Base-by-base conservation (phyloP, 2,329 filamentous ascomycete species). In the Neoascochyta sp. region DNA sequence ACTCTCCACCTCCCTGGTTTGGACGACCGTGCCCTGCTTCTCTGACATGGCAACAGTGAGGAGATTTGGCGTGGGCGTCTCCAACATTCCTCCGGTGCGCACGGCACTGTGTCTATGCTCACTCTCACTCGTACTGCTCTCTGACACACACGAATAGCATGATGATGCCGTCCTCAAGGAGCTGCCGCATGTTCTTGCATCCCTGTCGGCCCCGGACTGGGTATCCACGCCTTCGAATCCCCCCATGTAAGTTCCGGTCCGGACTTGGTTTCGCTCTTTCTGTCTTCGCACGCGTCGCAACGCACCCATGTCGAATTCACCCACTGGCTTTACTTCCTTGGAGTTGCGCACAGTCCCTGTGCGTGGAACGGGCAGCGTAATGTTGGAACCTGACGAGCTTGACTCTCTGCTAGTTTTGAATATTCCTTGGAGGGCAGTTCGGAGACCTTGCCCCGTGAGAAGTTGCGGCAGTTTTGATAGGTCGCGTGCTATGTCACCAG, bases 71-170 rank as follows among this genome's bases (percentile, higher is more conserved):
- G 52, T 54, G 22, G 70, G 67, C 17, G 65, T 57, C 39, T 69
- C 68, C 10, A 76, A 67, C 23, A 69, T 72, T 50, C 78, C 75
- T 47, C 80, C 75, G 3, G 71, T 70, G 15, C 80, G 52, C 1
- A 75, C 74, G 4, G 80, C 63, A 2, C 75, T n/a, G n/a, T n/a
- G n/a, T n/a, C n/a, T 76, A 10, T 69, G 65, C 4, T 65, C 61
- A 1, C 77, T 69, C 16, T 70, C 65, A 2, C 75, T 50, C 22
- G 67, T 62, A 19, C 62, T 55, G 4, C 61, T 60, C 10, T 58
- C 47, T 2, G 53, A 52, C 1, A 36, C 34, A 15, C 37, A 46
- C 1, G 47, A 52, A 29, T 52, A 52, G 22, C 49, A 32, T 0
- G 50, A 50, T 15, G 44, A 41, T 9, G 47, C 45, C 2, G 51